Base-by-base conservation (phyloP, 148 eudicot genomes). In the Diospyros kaki region DNA sequence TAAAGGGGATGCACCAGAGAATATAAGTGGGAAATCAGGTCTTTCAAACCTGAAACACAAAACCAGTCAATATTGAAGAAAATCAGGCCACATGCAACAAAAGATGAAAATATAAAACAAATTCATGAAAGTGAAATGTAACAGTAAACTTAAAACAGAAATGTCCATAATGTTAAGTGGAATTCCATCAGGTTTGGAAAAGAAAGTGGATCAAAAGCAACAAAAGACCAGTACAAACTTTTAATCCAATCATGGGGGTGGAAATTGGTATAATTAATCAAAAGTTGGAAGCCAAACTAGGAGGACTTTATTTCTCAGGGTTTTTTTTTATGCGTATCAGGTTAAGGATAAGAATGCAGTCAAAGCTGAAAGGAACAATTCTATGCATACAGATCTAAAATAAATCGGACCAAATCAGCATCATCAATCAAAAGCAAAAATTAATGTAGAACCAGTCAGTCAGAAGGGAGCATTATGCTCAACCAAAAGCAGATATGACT, bases 1-100 rank as follows among this genome's bases (percentile, higher is more conserved):
- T 79, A 92, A 82, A 50, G 89, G 91, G 13, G 89, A 81, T 43
- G 94, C 90, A 54, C 99, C 99, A 58, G 99, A 82, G 83, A 95
- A 88, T 61, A 87, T 72, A 9, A 74, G 88, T 1, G 99, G 90
- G 66, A 92, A 89, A 77, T 95, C 99, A 12, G 93, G 82, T 71
- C 96, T 88, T 81, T 92, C 89, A 81, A 92, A 89, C 84, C 99
- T 95, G 86, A 83, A 75, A 75, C 44, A 72, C 42, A 11, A 69
- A 65, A 54, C 15, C 69, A 48, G 60, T 73, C 53, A 76, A 77
- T 73, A 9, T 52, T 10, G 50, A 5, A 60, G 52, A 58, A 10
- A 58, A 59, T 46, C 2, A 17, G 51, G 59, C 13, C 71, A n/a
- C 38, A 46, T 2, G 69, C 54, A 58, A 58, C 44, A 70, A 61